Percentiles rank a stretch among this genome's conserved stretches.
These are phyloP conservation scores for Puccinia brachypodii DNA, from an alignment of 1,284 basidiomycete species.

Conservation along the genomic window DNA sequence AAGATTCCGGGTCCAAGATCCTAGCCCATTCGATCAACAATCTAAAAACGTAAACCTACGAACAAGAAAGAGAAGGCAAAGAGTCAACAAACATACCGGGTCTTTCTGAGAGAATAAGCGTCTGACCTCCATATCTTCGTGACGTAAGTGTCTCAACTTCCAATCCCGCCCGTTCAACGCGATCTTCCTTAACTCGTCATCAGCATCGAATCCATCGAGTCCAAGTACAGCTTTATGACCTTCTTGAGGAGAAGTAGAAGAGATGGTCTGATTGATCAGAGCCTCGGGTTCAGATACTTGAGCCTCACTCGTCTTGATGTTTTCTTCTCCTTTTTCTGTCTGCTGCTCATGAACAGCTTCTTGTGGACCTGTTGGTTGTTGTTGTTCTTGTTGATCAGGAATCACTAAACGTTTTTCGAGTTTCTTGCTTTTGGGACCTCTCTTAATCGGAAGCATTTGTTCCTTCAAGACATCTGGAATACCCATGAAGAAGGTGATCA, in stretches of 20 bases:
- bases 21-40: constrained; percentile 85
- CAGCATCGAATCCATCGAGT: constrained; percentile 65
- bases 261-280: constrained; percentile 58
- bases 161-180: constrained; percentile 83
- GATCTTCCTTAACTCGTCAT: constrained; percentile 73
- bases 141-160: constrained; percentile 76
- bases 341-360: background rate
- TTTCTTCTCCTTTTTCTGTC: constrained; percentile 60
- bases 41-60: constrained; percentile 69
- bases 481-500: constrained; percentile 85
- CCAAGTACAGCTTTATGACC: constrained; percentile 45
- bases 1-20: constrained; percentile 60
- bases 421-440: background rate
- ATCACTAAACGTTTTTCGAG: constrained; percentile 27
- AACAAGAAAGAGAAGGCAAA: constrained; percentile 7
- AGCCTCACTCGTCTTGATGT: constrained; percentile 61
- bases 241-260: constrained; percentile 53
- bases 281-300: constrained; percentile 48
- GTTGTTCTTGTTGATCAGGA: background rate
- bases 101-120: constrained; percentile 11
- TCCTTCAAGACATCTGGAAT: constrained; percentile 51
- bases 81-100: background rate
- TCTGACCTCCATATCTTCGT: constrained; percentile 75
- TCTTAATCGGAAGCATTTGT: constrained; percentile 44
- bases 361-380: background rate